Evolutionary conservation across 495 filamentous ascomycete species (phyloP), one percentile per base, ranked within the genome.

Genomic region (Rostrohypoxylon terebratum): DNA sequence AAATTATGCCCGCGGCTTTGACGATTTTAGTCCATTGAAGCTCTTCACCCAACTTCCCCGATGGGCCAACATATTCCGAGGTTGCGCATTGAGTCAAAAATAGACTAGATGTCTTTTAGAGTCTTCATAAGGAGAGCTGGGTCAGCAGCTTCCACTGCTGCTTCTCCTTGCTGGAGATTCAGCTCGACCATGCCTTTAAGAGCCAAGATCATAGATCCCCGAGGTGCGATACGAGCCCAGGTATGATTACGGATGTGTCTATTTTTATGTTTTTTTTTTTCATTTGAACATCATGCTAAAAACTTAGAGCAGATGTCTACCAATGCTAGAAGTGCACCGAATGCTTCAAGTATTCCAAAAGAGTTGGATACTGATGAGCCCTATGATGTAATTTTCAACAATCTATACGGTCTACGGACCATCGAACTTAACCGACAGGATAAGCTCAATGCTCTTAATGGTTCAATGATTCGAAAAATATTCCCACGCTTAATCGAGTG

Each of bases 401-500:
- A 89, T 65, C 84, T 90, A 74, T 96, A 96, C 83, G 96, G 95
- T 58, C 85, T 98, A 40, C 93, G 96, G 59, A 93, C 91, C 74
- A 90, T 99, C 76, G 92, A 97, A 82, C 92, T 99, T 66, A 98
- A 99, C 84, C 89, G 96, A 31, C 96, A 95, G 11, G 85, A 86
- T 74, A 97, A 97, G 83, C 85, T 92, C 71, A 98, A 99, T 79
- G 90, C 94, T 33, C 87, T 99, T 69, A 92, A 97, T 78, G 91
- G 88, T 48, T 97, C 94, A 64, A 99, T 99, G 96, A 92, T 89
- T 36, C 87, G 91, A 62, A 98, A 98, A 83, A 98, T 98, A 70
- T 79, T 92, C 51, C 92, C 94, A 23, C 87, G 96, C 53, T 77
- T 99, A 69, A 85, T 90, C 82, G 94, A 98, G 86, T 98, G 93